Conservation (phyloP, 768 basidiomycete species). For the Phylloporus sp. region DNA sequence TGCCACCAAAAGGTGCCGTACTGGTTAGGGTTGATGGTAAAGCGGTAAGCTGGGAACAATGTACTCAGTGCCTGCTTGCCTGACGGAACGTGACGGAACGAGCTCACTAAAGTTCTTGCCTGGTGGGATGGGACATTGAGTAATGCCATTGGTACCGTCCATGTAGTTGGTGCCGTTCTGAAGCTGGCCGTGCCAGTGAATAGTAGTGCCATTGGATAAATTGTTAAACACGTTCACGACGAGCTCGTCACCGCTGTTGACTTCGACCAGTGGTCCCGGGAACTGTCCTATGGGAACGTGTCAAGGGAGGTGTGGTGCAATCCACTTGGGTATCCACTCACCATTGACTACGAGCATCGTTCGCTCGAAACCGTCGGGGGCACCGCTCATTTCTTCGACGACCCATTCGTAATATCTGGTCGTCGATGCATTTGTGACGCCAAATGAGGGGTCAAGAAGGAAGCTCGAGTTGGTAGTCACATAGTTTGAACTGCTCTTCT, state of each 20-base stretch:
- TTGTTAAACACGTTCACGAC: conserved; percentile 34
- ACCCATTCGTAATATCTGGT: conserved; percentile 43
- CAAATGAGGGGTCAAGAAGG: conserved; percentile 27
- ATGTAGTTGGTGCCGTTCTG: conserved; percentile 46
- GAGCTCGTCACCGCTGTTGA: conserved; percentile 32
- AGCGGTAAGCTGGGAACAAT: conserved; percentile 29
- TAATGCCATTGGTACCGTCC: conserved; percentile 44
- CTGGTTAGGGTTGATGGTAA: conserved; percentile 38
- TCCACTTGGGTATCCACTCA: conserved; percentile 5
- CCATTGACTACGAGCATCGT: conserved; percentile 47
- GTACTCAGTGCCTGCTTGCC: background rate
- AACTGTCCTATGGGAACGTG: conserved; percentile 25
- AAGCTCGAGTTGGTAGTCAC: conserved; percentile 27
- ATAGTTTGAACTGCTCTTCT: conserved; percentile 9
- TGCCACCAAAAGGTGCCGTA: conserved; percentile 50
- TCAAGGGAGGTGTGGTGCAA: background rate
- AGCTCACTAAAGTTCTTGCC: conserved; percentile 37
- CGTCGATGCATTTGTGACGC: conserved; percentile 27
- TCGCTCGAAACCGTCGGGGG: conserved; percentile 39
- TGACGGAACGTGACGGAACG: background rate
- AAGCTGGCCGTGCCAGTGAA: conserved; percentile 35
- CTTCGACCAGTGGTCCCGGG: conserved; percentile 32
- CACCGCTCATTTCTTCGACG: conserved; percentile 34
- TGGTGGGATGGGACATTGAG: conserved; percentile 52
- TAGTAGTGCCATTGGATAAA: conserved; percentile 28